These are phyloP conservation scores for Tetraselmis striata DNA, from an alignment of 139 green algal species.

Conservation along the genomic window DNA sequence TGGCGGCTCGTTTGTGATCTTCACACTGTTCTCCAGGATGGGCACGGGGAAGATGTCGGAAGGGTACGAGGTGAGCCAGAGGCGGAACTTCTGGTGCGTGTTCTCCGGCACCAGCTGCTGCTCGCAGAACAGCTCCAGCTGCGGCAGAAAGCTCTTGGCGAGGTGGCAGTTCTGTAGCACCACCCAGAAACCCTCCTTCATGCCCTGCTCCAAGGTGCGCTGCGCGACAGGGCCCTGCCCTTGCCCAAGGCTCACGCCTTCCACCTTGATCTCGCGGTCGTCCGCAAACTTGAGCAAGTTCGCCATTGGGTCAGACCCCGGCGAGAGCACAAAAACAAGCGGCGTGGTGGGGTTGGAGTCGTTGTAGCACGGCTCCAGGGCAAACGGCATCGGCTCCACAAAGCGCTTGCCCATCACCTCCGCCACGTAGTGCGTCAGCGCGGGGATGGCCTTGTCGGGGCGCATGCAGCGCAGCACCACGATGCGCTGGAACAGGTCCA, in stretches of 20 bases:
- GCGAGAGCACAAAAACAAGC: conserved; percentile 73
- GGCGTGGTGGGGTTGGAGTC: conserved; percentile 52
- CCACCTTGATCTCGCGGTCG: conserved; percentile 35
- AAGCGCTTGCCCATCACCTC: conserved; percentile 56
- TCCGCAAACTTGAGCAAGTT: conserved; percentile 68
- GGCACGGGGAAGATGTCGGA: conserved; percentile 59
- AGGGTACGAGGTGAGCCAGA: conserved; percentile 75
- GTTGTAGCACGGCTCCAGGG: conserved; percentile 62
- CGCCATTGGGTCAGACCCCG: conserved; percentile 60
- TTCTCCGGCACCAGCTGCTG: conserved; percentile 51
- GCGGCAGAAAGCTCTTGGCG: conserved; percentile 56
- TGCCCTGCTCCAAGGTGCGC: conserved; percentile 49
- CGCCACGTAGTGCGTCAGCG: conserved; percentile 44
- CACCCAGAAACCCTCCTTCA: conserved; percentile 65
- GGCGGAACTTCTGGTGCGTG: conserved; percentile 24
- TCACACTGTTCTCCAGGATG: conserved; percentile 65
- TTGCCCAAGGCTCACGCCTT: conserved; percentile 64
- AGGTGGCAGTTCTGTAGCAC: conserved; percentile 79
- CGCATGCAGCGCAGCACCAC: conserved; percentile 51
- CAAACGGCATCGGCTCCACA: conserved; percentile 69
- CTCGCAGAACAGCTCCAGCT: conserved; percentile 69
- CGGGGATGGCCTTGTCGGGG: conserved; percentile 52
- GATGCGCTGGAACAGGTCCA: conserved; percentile 61
- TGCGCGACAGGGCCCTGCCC: conserved; percentile 67
- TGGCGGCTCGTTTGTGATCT: conserved; percentile 63